Evolutionary conservation across 306 rosid species (phyloP), one percentile per base, ranked within the genome.

Genomic region (Inga leiocalycina): DNA sequence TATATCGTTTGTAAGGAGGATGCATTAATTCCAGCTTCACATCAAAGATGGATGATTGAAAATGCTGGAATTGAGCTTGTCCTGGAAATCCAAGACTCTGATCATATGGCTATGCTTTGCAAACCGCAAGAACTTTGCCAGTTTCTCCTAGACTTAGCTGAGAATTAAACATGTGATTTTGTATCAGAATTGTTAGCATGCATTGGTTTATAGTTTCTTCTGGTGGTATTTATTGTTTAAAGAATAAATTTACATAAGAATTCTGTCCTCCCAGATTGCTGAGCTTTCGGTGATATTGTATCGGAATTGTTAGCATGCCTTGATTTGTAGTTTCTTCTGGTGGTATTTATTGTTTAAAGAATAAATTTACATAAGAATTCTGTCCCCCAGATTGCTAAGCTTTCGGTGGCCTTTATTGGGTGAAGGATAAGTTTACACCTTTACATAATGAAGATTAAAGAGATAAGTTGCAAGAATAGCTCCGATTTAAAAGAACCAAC

Each of bases 31-130:
- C 76, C 91, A 0, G 5, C n/a, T 44, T 86, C 73, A 12, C 80
- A 13, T 79, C 91, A 89, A 51, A 37, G 64, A 24, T 89, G 93
- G 94, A 89, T 86, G 91, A 84, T 92, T n/a, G 79, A 87, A 51
- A 90, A 86, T 81, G 66, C 81, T 5, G 88, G 74, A 10, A 74
- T 87, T 45, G 35, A 79, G 27, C 69, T 81, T 19, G 93, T 89
- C 71, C 32, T 80, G 48, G 88, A 87, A 76, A 85, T 92, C 44
- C 44, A 84, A 5, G 95, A 86, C 15, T 85, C 91, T 5, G 88
- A 87, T 80, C 91, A 90, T 24, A 82, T 84, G 91, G 32, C 68
- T 74, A 86, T 90, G 89, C 32, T 82, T 74, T 82, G 77, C 24
- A 86, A 80, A 46, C 88, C 89, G 43, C 75, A 80, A 3, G 35